Conservation (phyloP, 2,329 filamentous ascomycete species). For the Kalmusia sp. region DNA sequence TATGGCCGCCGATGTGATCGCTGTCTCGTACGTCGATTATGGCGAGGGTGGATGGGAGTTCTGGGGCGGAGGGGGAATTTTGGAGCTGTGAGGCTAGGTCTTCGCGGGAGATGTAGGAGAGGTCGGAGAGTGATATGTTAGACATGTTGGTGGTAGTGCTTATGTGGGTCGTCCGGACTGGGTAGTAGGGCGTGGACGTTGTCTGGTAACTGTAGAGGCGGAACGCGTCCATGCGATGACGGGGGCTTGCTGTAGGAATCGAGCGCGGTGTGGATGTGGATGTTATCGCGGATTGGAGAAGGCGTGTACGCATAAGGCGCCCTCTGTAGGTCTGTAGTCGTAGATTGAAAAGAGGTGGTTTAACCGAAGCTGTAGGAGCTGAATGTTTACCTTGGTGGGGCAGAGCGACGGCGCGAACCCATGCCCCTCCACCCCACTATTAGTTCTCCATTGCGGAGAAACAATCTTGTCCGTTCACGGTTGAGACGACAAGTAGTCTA, state of each 20-base stretch:
- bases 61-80: constrained; percentile 24
- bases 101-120: constrained; percentile 71
- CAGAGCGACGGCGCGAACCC: background rate
- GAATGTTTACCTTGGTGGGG: background rate
- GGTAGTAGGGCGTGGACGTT: constrained; percentile 8
- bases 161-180: constrained; percentile 4
- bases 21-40: constrained; percentile 90
- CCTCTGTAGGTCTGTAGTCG: background rate
- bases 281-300: background rate
- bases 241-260: background rate
- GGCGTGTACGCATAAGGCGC: background rate
- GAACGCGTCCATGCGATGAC: constrained; percentile 25
- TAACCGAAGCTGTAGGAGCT: too few relatives aligned
- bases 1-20: constrained; percentile 91
- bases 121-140: constrained; percentile 66
- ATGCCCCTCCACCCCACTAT: background rate
- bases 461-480: background rate
- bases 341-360: background rate
- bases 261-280: background rate
- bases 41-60: constrained; percentile 58
- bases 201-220: constrained; percentile 24
- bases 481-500: background rate
- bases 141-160: constrained; percentile 42
- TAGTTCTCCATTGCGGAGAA: background rate
- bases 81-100: constrained; percentile 63